Evolutionary conservation across 129 eudicot genomes (phyloP).

Genomic region (Gnaphalium uliginosum): DNA sequence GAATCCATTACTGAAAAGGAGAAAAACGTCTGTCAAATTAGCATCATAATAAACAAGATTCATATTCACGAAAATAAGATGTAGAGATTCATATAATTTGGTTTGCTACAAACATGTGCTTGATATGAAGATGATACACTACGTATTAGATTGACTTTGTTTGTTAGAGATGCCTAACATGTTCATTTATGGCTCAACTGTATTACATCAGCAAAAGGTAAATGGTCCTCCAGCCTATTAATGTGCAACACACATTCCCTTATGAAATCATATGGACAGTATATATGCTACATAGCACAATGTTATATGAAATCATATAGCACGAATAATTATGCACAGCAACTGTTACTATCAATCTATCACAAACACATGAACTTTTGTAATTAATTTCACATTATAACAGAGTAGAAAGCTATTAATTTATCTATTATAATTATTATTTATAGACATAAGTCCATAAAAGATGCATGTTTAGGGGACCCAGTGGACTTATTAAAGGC

Average conservation of each 20-base stretch:
- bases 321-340: neutral
- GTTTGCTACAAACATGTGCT: neutral
- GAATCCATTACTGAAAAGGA: conserved; percentile 33
- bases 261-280: neutral
- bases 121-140: neutral
- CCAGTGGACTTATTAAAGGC: conserved; percentile 20
- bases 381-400: neutral
- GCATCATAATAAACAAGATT: neutral
- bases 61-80: neutral
- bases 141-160: conserved; percentile 1
- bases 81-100: neutral
- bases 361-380: neutral
- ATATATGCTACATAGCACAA: neutral
- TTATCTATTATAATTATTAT: neutral
- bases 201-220: neutral
- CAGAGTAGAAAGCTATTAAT: neutral
- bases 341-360: neutral
- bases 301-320: neutral
- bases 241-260: neutral
- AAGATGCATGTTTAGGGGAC: conserved; percentile 20
- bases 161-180: neutral
- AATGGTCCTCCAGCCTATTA: neutral
- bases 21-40: neutral
- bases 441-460: neutral
- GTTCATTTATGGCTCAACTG: neutral